Evolutionary conservation across 805 yeast species (phyloP), one percentile per base, ranked within the genome.

Genomic region (Hanseniaspora vineae): DNA sequence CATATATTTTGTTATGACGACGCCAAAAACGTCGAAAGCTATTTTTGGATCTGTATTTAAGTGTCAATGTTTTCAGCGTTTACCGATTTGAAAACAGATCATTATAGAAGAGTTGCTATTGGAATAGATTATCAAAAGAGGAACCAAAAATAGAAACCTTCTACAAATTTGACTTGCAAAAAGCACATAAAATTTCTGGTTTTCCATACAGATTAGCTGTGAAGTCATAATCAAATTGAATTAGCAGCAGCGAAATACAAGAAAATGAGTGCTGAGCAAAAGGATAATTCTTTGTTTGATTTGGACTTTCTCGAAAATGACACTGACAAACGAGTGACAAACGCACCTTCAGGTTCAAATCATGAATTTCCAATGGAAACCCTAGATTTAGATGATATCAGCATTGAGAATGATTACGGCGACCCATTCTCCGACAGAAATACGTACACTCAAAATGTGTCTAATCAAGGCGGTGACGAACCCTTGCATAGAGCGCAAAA

Each of bases 361-460:
- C 19, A 29, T n/a, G 51, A 54, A 37, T 45, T 49, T 33, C 61
- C 61, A 5, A 63, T 67, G 40, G 66, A 66, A 49, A 60, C 64
- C 0, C 57, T 63, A 32, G 61, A 66, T 46, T 56, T 66, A 12
- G 61, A 60, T 29, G 65, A 62, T 50, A 61, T 62, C 47, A 60
- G 52, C 42, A 59, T 67, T 23, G 70, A 67, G 43, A 67, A 66
- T 50, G 73, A 68, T 53, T 49, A 60, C 1, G 61, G 52, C n/a
- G 57, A 54, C 6, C 59, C 64, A n/a, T 60, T 58, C 39, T 46
- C 46, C 35, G 52, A 55, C 35, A 47, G 59, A 58, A 49, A 52
- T 20, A 44, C 46, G 17, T 47, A 54, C 37, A 48, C 52, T 11
- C 44, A 51, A 6, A 23, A 42, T 6, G 46, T 42, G 17, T 46